Base-by-base conservation (phyloP, 1,284 basidiomycete genomes). In the Veloboletus limbatus region DNA sequence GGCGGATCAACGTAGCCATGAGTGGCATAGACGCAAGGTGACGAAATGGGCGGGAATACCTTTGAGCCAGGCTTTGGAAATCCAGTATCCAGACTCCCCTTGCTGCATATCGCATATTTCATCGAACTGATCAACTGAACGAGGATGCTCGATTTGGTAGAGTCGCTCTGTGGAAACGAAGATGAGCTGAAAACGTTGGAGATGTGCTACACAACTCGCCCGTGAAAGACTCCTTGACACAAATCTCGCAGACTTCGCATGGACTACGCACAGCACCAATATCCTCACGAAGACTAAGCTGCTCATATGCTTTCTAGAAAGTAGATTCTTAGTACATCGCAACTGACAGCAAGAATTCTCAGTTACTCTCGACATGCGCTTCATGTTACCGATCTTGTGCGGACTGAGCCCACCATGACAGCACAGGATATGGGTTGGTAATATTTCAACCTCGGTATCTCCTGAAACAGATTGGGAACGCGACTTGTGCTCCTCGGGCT, bases 61-160 rank as follows among this genome's bases (percentile, higher is more conserved):
- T 76, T 76, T 85, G 4, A 88, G 60, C 89, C 89, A 92, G 10
- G 67, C 60, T 57, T 83, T 88, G 2, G 89, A 90, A 56, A 91
- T 79, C 82, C 84, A 88, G 58, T 74, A 82, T 10, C 78, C 77
- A n/a, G 58, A 53, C 24, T 68, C 66, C 40, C 74, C 72, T 16
- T 70, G 69, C 17, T 68, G 68, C 5, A 71, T 63, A 27, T 72
- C 67, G 40, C 71, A 70, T 6, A 80, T 59, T 5, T 74, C 68
- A 37, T 85, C 79, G 48, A 88, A 82, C 39, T 71, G 65, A n/a
- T 67, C 63, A 1, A 85, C 79, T 13, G 74, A 57, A 43, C 68
- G 72, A 24, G 82, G 80, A 63, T 91, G 88, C 53, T 82, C 71
- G 9, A 76, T 67, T 49, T 76, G 73, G 63, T 91, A 91, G 20